phyloP scores from a whole-genome alignment of 495 filamentous ascomycete species.

The Annulohypoxylon stygium region DNA sequence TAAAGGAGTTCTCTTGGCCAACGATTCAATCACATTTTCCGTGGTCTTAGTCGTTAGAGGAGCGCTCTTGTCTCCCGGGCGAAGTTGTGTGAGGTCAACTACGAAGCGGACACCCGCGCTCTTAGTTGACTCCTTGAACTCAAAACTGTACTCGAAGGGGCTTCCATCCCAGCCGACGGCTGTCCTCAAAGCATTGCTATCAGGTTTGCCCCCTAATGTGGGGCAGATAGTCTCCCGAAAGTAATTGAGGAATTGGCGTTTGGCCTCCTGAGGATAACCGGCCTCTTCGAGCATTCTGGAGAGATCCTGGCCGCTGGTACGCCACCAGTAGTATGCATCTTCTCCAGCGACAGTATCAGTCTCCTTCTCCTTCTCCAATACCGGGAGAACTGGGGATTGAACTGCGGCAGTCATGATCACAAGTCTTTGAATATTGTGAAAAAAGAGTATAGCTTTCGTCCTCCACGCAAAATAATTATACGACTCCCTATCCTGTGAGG shows the following conservation, averaged over 20 bases:
- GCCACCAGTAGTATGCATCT: constrained; percentile 10
- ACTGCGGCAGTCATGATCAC: constrained; percentile 5
- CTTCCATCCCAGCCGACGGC: constrained; percentile 14
- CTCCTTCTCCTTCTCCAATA: constrained; percentile 1
- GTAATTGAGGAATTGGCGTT: constrained; percentile 15
- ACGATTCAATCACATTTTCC: constrained; percentile 9
- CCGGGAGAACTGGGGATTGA: constrained; percentile 1
- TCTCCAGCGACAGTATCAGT: not conserved
- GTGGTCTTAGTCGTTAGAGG: constrained; percentile 4
- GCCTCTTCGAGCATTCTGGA: constrained; percentile 11
- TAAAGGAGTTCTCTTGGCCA: not conserved
- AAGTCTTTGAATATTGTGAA: not conserved
- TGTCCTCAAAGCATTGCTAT: not conserved
- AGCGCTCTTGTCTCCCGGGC: not conserved
- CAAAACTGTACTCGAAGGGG: constrained; percentile 17
- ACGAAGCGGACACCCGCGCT: constrained; percentile 8
- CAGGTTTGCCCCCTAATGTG: constrained; percentile 2
- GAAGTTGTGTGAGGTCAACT: constrained; percentile 7
- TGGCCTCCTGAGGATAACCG: not conserved
- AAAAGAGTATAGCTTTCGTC: not conserved
- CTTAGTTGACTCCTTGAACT: constrained; percentile 6
- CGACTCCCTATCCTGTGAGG: not conserved
- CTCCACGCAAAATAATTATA: not conserved
- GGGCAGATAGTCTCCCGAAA: constrained; percentile 14
- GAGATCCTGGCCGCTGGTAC: constrained; percentile 10